Evolutionary conservation across 1,284 basidiomycete genomes (phyloP), one percentile per base, ranked within the genome.

Genomic region (Phaffia rhodozyma): DNA sequence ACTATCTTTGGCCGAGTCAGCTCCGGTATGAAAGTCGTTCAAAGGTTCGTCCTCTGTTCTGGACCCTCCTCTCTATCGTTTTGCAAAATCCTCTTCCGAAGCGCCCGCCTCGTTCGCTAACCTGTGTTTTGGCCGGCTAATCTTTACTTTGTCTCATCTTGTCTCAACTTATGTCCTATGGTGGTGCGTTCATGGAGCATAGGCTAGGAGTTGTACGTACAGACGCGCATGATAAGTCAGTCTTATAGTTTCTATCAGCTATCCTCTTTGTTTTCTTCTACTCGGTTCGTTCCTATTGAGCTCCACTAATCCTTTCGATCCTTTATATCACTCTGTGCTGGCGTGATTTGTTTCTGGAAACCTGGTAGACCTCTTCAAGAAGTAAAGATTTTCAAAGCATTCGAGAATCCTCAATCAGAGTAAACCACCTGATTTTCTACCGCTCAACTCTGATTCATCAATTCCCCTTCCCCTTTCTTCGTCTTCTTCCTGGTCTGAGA

Each of bases 1-100:
- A 92, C 89, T 0, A 90, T 93, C 68, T 94, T 94, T 71, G 90
- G 91, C 11, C 84, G 90, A 18, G 86, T 89, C 25, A 85, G 82
- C 71, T 80, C 83, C 25, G 91, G 91, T 1, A 92, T 93, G 85
- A 80, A 87, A 56, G 90, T 92, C 9, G 80, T 91, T 23, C 87
- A 91, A 67, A 66, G 76, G 50, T 55, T 1, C 23, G 38, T 32
- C 29, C 50, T 20, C 6, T 43, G 21, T n/a, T 43, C 9, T 11
- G 11, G 52, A 53, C 48, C 48, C 20, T 30, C 25, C 38, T 38
- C 20, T 53, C 25, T 1, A n/a, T 20, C 38, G 11, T 20, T 3
- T 47, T 34, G 38, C 7, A 23, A 57, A n/a, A 6, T 7, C 55
- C 4, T 43, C 34, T 23, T 49, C n/a, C 38, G 23, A 13, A 1